These are phyloP conservation scores for Parascedosporium putredinis DNA, from an alignment of 2,329 filamentous ascomycete species.

Conservation along the genomic window DNA sequence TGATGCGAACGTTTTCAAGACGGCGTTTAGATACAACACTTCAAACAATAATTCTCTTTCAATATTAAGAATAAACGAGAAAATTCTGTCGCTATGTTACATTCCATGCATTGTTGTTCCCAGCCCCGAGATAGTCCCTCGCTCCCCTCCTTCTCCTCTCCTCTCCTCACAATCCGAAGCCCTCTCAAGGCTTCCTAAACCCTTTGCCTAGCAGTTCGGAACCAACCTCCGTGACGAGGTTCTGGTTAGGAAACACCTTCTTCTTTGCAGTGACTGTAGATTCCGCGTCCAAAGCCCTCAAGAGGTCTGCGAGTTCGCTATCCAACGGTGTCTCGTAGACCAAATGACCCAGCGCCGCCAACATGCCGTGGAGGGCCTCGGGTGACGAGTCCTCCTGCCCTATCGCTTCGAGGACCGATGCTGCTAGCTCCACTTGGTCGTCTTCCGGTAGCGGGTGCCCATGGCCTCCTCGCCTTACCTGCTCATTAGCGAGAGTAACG, in stretches of 20 bases:
- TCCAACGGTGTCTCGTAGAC: constrained; percentile 59
- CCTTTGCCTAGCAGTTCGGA: constrained; percentile 40
- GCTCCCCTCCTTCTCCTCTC: no score
- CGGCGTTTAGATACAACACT: no score
- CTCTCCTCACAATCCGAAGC: no score
- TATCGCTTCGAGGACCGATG: constrained; percentile 68
- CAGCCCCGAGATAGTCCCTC: no score
- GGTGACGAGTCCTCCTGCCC: constrained; percentile 45
- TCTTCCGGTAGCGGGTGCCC: constrained; percentile 52
- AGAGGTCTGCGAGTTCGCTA: constrained; percentile 71
- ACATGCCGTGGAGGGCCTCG: constrained; percentile 67
- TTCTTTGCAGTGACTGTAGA: constrained; percentile 51
- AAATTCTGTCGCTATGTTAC: no score
- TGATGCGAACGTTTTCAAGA: no score
- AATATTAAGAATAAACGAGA: no score
- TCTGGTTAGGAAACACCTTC: constrained; percentile 44
- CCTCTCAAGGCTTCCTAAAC: constrained; percentile 23
- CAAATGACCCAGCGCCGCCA: constrained; percentile 67
- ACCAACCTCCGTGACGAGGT: constrained; percentile 46
- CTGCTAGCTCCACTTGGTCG: constrained; percentile 71
- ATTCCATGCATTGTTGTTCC: no score
- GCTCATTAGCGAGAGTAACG: constrained; percentile 60
- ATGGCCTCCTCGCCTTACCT: constrained; percentile 46
- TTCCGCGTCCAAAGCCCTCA: constrained; percentile 65
- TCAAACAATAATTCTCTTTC: no score